Evolutionary conservation across 176 grass and related monocot genomes (phyloP), one percentile per base, ranked within the genome.

Genomic region (Otatea glauca): DNA sequence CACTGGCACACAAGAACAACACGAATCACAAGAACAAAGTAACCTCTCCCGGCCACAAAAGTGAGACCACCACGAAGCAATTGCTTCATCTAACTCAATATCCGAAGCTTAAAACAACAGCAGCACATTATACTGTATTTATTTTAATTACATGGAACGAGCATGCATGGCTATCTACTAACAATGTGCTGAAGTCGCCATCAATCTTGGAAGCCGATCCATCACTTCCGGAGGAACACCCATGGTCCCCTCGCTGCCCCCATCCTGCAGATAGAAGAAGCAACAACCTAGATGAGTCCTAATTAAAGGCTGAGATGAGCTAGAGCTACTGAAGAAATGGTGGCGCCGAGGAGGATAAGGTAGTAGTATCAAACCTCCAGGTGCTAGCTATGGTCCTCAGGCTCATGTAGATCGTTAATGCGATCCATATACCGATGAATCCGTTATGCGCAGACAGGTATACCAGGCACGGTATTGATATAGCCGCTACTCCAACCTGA

Each of bases 321-420:
- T 21, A 53, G 38, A 38, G 49, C 42, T 68, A 41, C 63, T 37
- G 55, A 62, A 80, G 60, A 89, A 75, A 85, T 34, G 50, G 69
- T 13, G 29, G 21, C 27, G 24, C 49, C 20, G 61, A 78, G 21
- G 44, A 74, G 41, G 65, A 44, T 87, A 29, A 72, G 64, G 81
- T 32, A 25, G 92, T 60, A 5, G 78, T 70, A 70, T 77, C 74
- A 72, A 94, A 93, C 95, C 95, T 99, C 97, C 89, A 99, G 69
- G 82, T 89, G 75, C 97, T 92, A 69, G 93, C 97, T 85, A 96
- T 53, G 78, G 89, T 92, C 78, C 97, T 89, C 77, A 99, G 81
- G 79, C 81, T 94, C 97, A 99, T 96, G 71, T 99, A 99, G 86
- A 94, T 91, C 27, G 97, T 99, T 85, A 99, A 81, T 86, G 97